Conservation (phyloP, 2,329 filamentous ascomycete species). For the Hypoxylon sp. region DNA sequence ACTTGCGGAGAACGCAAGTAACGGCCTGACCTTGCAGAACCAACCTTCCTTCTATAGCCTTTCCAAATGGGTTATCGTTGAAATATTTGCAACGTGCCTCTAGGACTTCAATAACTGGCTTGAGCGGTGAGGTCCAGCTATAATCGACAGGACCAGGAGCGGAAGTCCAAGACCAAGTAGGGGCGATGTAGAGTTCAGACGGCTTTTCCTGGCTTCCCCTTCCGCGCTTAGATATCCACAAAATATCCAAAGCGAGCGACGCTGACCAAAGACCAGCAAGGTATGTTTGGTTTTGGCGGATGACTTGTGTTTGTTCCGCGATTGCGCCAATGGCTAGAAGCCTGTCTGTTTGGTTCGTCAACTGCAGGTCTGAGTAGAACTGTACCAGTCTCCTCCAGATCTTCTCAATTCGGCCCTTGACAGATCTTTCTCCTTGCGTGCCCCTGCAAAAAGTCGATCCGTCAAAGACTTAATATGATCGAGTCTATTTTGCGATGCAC, state of each 20-base stretch:
- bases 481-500: not conserved
- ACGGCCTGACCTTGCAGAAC: not conserved
- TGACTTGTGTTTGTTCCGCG: constrained; percentile 15
- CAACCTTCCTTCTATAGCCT: not conserved
- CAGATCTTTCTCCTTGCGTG: not conserved
- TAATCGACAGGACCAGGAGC: constrained; percentile 12
- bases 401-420: not conserved
- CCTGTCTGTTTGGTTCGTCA: constrained; percentile 27
- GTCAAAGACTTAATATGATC: not conserved
- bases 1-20: constrained; percentile 1
- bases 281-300: constrained; percentile 18
- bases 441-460: not conserved
- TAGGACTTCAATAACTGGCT: constrained; percentile 4
- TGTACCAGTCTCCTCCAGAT: constrained; percentile 24
- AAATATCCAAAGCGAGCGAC: constrained; percentile 23
- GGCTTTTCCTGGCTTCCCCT: not conserved
- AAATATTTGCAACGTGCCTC: constrained; percentile 13
- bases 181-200: constrained; percentile 3
- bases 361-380: constrained; percentile 23
- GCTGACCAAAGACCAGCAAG: constrained; percentile 29
- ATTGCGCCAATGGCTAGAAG: constrained; percentile 27
- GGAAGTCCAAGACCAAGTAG: constrained; percentile 36
- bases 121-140: not conserved
- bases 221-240: constrained; percentile 8
- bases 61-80: constrained; percentile 19